These are phyloP conservation scores for Monosporozyma aerobia DNA, from an alignment of 805 yeast species.

Conservation along the genomic window DNA sequence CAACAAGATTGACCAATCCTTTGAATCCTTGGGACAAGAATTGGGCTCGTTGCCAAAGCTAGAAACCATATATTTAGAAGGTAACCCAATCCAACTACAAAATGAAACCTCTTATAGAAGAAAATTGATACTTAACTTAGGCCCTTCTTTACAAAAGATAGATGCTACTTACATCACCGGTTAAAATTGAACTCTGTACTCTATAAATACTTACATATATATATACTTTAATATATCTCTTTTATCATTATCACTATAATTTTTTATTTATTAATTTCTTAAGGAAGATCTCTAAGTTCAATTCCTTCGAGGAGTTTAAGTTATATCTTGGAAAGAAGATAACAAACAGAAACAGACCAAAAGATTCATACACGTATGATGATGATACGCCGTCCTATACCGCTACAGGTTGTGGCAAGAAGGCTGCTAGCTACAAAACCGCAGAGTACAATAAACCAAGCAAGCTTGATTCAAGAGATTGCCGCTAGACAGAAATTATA, in stretches of 20 bases:
- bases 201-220: neutral
- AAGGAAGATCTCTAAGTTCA: neutral
- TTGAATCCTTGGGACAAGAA: conserved; percentile 59
- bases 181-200: conserved; percentile 2
- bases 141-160: conserved; percentile 61
- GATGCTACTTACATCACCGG: conserved; percentile 73
- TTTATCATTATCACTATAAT: neutral
- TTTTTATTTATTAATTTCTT: neutral
- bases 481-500: conserved; percentile 64
- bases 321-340: neutral
- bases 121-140: conserved; percentile 61
- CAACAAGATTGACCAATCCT: conserved; percentile 54
- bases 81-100: conserved; percentile 72
- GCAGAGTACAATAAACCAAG: neutral
- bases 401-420: neutral
- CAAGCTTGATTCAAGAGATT: conserved; percentile 9
- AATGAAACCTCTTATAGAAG: conserved; percentile 80
- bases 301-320: neutral
- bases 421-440: neutral
- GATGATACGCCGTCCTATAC: neutral
- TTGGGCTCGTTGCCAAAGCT: conserved; percentile 52
- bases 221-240: neutral
- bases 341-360: neutral
- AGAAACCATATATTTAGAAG: conserved; percentile 89
- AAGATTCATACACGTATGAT: no score